A percentile compares a stretch with the other conserved stretches of the same genome.
phyloP scores from a whole-genome alignment of 1,284 basidiomycete genomes.

The Moesziomyces aphidis region DNA sequence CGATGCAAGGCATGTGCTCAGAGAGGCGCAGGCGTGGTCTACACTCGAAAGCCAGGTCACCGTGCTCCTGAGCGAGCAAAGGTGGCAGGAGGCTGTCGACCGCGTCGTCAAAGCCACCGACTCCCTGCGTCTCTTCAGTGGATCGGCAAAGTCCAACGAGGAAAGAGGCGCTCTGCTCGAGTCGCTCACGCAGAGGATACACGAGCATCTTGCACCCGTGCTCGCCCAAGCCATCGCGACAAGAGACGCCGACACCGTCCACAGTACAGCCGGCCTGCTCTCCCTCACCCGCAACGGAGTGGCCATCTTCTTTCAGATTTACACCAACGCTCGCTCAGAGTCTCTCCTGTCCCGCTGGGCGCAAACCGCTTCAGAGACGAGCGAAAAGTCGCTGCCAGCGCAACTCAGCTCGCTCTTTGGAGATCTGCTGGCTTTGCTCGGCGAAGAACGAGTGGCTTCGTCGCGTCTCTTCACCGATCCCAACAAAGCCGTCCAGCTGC shows the following conservation, averaged over 20 bases:
- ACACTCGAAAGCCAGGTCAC: conserved; percentile 46
- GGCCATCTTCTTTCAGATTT: conserved; percentile 27
- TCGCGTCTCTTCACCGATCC: conserved; percentile 35
- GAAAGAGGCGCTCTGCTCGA: conserved; percentile 31
- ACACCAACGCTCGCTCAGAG: conserved; percentile 27
- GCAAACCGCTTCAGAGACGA: conserved; percentile 20
- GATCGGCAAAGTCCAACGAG: conserved; percentile 33
- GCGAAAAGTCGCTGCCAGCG: conserved; percentile 17
- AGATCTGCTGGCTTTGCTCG: conserved; percentile 41
- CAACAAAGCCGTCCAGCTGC: conserved; percentile 22
- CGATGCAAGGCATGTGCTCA: conserved; percentile 44
- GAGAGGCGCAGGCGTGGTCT: conserved; percentile 54
- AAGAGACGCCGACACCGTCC: conserved; percentile 14
- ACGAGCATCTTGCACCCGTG: conserved; percentile 25
- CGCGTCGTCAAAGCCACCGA: conserved; percentile 39
- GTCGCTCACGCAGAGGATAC: conserved; percentile 23
- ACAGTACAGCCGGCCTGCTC: conserved; percentile 23
- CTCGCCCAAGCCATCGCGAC: conserved; percentile 23
- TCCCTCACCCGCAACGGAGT: conserved; percentile 18
- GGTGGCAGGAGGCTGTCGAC: conserved; percentile 38
- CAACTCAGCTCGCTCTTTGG: conserved; percentile 26
- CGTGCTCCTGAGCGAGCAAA: conserved; percentile 22
- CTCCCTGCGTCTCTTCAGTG: conserved; percentile 37
- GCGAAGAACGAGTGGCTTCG: conserved; percentile 44
- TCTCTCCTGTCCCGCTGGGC: conserved; percentile 27